Conservation (phyloP, 176 grass and related monocot species). For the Cenchrus americanus region DNA sequence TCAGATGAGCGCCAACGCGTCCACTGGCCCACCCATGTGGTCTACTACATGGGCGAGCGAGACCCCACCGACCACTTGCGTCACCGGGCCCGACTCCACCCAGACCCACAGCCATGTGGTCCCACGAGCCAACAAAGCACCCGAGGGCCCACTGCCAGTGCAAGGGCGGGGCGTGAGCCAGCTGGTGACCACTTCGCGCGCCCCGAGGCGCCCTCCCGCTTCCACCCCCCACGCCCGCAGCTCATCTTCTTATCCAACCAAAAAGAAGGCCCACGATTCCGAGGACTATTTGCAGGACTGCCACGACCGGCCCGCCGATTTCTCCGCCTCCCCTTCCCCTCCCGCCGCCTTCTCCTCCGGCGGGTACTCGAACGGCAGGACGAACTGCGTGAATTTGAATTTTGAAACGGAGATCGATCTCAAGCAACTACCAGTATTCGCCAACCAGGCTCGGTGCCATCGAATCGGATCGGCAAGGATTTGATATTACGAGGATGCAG, state of each 20-base stretch:
- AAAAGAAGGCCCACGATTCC: background rate
- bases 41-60: constrained; percentile 25
- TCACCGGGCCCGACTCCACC: background rate
- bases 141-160: background rate
- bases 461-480: background rate
- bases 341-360: background rate
- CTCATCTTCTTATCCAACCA: constrained; percentile 9
- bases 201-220: constrained; percentile 24
- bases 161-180: constrained; percentile 2
- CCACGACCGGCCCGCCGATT: constrained; percentile 21
- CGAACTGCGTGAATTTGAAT: constrained; percentile 5
- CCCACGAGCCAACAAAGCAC: background rate
- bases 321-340: background rate
- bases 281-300: constrained; percentile 18
- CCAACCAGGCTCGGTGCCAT: background rate
- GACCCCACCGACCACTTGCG: constrained; percentile 30
- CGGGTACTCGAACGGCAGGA: background rate
- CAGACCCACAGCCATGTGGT: constrained; percentile 31
- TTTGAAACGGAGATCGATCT: background rate
- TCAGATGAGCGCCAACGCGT: constrained; percentile 21
- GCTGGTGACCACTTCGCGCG: constrained; percentile 47
- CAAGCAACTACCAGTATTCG: background rate
- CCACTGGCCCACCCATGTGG: constrained; percentile 45
- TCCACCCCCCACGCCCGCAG: background rate
- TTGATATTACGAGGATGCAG: background rate